A percentile compares a stretch with the other conserved stretches of the same genome.
Evolutionary conservation across 2,329 filamentous ascomycete genomes (phyloP).

Genomic region (Lizonia empirigonia): DNA sequence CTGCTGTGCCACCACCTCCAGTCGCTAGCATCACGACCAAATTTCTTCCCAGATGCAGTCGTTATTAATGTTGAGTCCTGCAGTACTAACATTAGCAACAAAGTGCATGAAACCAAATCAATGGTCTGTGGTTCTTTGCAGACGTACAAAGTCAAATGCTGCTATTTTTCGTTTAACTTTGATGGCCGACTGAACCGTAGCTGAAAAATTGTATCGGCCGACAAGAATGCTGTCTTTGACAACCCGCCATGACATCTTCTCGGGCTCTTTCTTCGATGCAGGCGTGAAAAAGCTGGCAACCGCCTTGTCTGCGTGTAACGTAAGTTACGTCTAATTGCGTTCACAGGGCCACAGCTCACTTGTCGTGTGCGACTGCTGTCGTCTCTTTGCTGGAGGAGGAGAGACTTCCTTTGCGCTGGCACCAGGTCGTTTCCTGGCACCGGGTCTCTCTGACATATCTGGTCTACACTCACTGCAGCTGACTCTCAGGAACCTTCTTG

Average conservation of each 20-base stretch:
- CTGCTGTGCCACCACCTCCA: conserved; percentile 92
- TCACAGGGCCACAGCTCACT: conserved; percentile 49
- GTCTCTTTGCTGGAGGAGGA: conserved; percentile 63
- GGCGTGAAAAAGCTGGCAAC: conserved; percentile 90
- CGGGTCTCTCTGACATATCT: conserved; percentile 30
- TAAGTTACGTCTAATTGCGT: conserved; percentile 3
- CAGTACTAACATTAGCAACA: conserved; percentile 17
- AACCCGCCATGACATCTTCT: conserved; percentile 72
- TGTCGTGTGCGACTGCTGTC: conserved; percentile 60
- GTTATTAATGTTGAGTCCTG: conserved; percentile 87
- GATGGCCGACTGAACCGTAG: conserved; percentile 17
- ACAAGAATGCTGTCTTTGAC: conserved; percentile 74
- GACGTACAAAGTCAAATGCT: conserved; percentile 49
- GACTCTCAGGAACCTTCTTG: not conserved
- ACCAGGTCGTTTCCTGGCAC: conserved; percentile 43
- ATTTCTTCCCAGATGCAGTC: conserved; percentile 80
- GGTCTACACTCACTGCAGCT: not conserved
- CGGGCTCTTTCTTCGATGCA: conserved; percentile 79
- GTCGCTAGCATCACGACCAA: conserved; percentile 71
- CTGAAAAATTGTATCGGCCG: conserved; percentile 66
- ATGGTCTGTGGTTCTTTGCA: not conserved
- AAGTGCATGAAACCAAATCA: not conserved
- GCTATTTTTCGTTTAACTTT: conserved; percentile 39
- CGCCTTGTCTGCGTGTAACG: conserved; percentile 60
- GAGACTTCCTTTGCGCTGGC: conserved; percentile 57